Conservation (phyloP, 257 asterid species). For the Nicotiana attenuata region DNA sequence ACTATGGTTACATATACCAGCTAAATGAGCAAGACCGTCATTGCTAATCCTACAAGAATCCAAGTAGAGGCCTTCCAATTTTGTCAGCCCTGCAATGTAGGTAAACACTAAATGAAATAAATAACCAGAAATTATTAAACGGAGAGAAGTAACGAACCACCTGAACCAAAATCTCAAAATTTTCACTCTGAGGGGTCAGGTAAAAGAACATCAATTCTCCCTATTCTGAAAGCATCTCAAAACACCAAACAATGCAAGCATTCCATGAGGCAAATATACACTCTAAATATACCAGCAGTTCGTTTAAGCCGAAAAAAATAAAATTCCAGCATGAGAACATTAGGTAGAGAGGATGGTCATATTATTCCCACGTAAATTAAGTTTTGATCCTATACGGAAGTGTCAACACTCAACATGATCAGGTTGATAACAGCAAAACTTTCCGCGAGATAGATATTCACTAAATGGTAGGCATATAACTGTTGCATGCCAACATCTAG, state of each 20-base stretch:
- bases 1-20: constrained; percentile 3
- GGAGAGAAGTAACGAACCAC: not conserved
- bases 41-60: constrained; percentile 13
- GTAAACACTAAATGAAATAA: not conserved
- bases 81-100: constrained; percentile 6
- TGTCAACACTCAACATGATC: not conserved
- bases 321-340: not conserved
- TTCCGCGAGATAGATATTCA: not conserved
- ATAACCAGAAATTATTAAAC: not conserved
- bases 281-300: not conserved
- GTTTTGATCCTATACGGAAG: not conserved
- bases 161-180: not conserved
- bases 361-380: not conserved
- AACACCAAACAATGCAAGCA: not conserved
- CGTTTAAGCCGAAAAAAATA: not conserved
- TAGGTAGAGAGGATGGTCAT: not conserved
- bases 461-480: not conserved
- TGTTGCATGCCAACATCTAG: not conserved
- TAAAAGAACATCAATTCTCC: not conserved
- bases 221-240: not conserved
- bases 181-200: not conserved
- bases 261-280: not conserved
- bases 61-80: constrained; percentile 16
- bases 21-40: constrained; percentile 15
- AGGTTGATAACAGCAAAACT: not conserved